Evolutionary conservation across 179 eudicot species (phyloP), one percentile per base, ranked within the genome.

Genomic region (Amaranthus tricolor): DNA sequence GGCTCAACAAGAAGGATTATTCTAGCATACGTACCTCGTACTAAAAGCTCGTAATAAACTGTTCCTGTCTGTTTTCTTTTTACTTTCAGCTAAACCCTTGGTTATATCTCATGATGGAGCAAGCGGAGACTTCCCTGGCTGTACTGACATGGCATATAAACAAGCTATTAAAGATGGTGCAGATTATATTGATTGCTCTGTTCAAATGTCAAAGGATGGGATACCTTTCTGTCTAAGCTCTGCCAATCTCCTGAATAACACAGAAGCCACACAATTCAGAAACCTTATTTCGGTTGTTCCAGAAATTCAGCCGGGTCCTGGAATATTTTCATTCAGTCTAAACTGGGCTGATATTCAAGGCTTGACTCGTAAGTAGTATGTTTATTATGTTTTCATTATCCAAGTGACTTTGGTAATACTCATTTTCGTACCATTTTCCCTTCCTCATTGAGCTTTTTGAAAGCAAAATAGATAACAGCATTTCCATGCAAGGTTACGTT

Each of bases 101-200:
- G 88, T 96, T 55, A 88, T 93, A 78, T 84, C 98, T 69, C 74
- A 85, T 47, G 76, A 84, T 77, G 99, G 99, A 73, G 94, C 99
- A 56, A 96, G 99, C 79, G 99, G 98, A 13, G 88, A 89, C 81
- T 91, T 68, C 81, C 99, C 99, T 69, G 91, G 88, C 45, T 96
- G 97, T 78, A 96, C 99, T 54, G 88, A 93, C 79, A 10, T 79
- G 77, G 92, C 99, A 54, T 93, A 96, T 78, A 50, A 51, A 19
- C 31, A 76, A 72, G 99, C 98, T 63, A 85, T 91, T 74, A 74
- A 80, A 49, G 99, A 93, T 84, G 99, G 99, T 50, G 97, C 82
- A 57, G 91, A 96, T 74, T 76, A 93, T 31, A 86, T 96, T 73
- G 99, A 91, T 73, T 96, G 99, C 72, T 87, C 89, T 45, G 96